Evolutionary conservation across 495 filamentous ascomycete species (phyloP).

Genomic region (Amorphotheca resinae): DNA sequence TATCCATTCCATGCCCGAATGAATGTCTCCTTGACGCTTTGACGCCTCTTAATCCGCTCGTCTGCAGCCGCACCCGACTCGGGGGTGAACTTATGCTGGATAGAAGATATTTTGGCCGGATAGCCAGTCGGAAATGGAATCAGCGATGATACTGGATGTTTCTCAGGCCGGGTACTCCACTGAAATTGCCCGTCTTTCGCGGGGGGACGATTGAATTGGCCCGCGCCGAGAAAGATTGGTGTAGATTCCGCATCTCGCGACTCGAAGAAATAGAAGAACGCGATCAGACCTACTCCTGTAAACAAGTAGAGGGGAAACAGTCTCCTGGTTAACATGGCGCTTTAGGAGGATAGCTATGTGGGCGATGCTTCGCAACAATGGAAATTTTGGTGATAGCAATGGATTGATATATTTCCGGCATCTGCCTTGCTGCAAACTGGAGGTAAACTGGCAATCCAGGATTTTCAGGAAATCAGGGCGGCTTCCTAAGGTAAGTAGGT

Average conservation of each 20-base stretch:
- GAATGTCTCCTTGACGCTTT: conserved; percentile 63
- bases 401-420: too few relatives aligned
- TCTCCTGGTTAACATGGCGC: neutral
- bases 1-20: conserved; percentile 72
- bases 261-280: neutral
- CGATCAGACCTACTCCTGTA: neutral
- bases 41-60: conserved; percentile 29
- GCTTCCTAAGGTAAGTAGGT: too few relatives aligned
- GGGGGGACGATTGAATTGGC: neutral
- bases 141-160: neutral
- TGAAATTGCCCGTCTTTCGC: neutral
- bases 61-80: neutral
- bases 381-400: too few relatives aligned
- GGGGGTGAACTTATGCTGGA: conserved; percentile 1
- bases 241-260: neutral
- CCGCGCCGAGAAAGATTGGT: neutral
- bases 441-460: too few relatives aligned
- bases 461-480: too few relatives aligned
- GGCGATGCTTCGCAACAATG: neutral
- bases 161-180: neutral
- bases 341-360: neutral
- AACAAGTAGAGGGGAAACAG: neutral
- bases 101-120: neutral
- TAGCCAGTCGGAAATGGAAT: neutral
- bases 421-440: too few relatives aligned